Base-by-base conservation (phyloP, 805 yeast species). In the Nakazawaea siamensis region DNA sequence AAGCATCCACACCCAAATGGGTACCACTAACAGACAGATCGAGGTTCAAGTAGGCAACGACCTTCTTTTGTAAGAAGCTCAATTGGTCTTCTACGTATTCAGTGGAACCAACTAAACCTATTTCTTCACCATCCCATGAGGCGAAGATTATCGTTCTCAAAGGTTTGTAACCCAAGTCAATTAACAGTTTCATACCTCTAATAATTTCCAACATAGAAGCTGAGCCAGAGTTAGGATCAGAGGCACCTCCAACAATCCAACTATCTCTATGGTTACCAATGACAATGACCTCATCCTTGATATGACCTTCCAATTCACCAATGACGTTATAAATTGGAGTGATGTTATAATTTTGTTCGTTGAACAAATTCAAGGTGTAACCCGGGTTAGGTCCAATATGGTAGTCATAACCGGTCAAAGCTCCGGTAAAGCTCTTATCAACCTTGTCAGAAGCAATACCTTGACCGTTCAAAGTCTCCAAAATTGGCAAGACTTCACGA, bases 121-220 rank as follows among this genome's bases (percentile, higher is more conserved):
- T 70, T 49, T 78, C 85, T 44, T 77, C 87, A 25, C 83, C 94
- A 56, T 85, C 94, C 87, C 87, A 85, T 18, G 83, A 75, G 0
- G 80, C 79, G 31, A 85, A 62, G 37, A 73, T 64, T 18, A 85
- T 76, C 0, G 87, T 73, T 47, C 92, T 62, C 30, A 71, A 51
- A 10, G 94, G 94, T 47, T 68, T 71, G 87, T 87, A 84, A 8
- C 85, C 86, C 2, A 49, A 42, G 39, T 66, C 59, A 23, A 52
- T 43, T 34, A 81, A 58, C 27, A 62, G 68, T 16, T 73, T 70
- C 25, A 80, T 58, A 1, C 72, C 76, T 33, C 83, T 62, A 6
- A 79, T 75, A 27, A 81, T 56, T 50, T 81, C 90, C 29, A 81
- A 53, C 44, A 79, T 43, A 0, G 66, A 73, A 1, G 87, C 78